These are phyloP conservation scores for Metarhizium guizhouense DNA, from an alignment of 2,329 filamentous ascomycete species.

Conservation along the genomic window DNA sequence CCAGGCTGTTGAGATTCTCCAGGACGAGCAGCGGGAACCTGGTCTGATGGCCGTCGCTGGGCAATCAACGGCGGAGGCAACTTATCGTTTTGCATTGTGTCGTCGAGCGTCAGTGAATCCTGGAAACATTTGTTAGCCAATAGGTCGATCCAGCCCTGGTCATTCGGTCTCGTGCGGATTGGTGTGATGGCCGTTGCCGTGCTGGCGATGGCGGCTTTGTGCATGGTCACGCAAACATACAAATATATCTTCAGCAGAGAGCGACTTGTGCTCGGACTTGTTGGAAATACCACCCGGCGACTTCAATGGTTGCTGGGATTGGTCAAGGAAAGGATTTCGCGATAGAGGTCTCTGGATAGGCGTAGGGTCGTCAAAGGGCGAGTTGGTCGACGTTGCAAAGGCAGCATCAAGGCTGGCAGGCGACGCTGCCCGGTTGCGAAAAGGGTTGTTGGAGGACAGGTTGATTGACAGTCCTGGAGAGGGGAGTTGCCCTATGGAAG, in stretches of 20 bases:
- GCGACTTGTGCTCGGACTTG: slow-evolving; percentile 32
- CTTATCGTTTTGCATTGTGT: slow-evolving; percentile 33
- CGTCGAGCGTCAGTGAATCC: slow-evolving; percentile 60
- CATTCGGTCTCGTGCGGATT: background rate
- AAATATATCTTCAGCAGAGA: slow-evolving; percentile 63
- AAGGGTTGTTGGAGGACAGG: slow-evolving; percentile 76
- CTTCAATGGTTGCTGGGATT: slow-evolving; percentile 30
- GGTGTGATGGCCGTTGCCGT: slow-evolving; percentile 2
- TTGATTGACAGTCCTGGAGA: slow-evolving; percentile 47
- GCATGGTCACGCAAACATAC: slow-evolving; percentile 43
- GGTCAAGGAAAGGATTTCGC: slow-evolving; percentile 68
- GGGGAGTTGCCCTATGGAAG: slow-evolving; percentile 11
- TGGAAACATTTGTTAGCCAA: slow-evolving; percentile 22
- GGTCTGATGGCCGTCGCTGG: slow-evolving; percentile 27
- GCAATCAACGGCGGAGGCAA: slow-evolving; percentile 29
- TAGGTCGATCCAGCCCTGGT: background rate
- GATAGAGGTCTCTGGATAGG: slow-evolving; percentile 51
- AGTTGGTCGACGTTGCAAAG: slow-evolving; percentile 33
- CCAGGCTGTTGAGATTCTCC: slow-evolving; percentile 35
- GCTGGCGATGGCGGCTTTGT: slow-evolving; percentile 2
- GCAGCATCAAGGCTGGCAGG: slow-evolving; percentile 32
- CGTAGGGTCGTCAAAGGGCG: slow-evolving; percentile 49
- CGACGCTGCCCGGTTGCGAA: slow-evolving; percentile 62
- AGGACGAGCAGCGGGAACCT: slow-evolving; percentile 12
- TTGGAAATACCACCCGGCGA: slow-evolving; percentile 42